A percentile compares a stretch with the other conserved stretches of the same genome.
phyloP scores from a whole-genome alignment of 352 stramenopile species.

The Phytopythium delawarense region DNA sequence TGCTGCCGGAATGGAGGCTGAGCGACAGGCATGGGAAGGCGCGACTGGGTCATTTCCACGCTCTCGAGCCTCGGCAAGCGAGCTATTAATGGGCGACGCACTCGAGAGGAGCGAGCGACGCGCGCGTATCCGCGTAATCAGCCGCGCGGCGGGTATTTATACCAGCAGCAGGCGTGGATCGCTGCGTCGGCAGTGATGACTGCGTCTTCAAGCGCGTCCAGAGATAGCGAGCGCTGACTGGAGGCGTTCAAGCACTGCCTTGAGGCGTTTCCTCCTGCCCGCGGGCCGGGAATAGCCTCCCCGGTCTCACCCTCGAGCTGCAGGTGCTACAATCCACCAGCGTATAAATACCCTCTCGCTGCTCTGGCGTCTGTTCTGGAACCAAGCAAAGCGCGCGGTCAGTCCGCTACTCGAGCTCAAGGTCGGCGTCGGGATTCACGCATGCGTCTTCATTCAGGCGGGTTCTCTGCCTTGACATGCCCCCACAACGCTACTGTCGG shows the following conservation, averaged over 20 bases:
- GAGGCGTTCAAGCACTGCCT: too few relatives aligned
- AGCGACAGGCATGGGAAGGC: conserved; percentile 4
- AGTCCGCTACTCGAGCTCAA: background rate
- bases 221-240: too few relatives aligned
- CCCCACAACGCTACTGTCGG: background rate
- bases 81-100: background rate
- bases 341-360: background rate
- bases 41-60: background rate
- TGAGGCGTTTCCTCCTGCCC: background rate
- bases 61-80: background rate
- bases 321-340: background rate
- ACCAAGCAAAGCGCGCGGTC: too few relatives aligned
- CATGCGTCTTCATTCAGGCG: conserved; percentile 1
- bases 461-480: background rate
- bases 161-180: background rate
- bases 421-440: background rate
- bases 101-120: background rate
- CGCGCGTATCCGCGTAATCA: background rate
- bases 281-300: too few relatives aligned
- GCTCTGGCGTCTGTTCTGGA: background rate
- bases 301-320: too few relatives aligned
- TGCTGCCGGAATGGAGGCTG: background rate
- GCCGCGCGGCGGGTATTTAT: background rate
- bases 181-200: background rate
- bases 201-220: background rate